These are phyloP conservation scores for Prunus mira DNA, from an alignment of 306 rosid genomes.

Conservation along the genomic window DNA sequence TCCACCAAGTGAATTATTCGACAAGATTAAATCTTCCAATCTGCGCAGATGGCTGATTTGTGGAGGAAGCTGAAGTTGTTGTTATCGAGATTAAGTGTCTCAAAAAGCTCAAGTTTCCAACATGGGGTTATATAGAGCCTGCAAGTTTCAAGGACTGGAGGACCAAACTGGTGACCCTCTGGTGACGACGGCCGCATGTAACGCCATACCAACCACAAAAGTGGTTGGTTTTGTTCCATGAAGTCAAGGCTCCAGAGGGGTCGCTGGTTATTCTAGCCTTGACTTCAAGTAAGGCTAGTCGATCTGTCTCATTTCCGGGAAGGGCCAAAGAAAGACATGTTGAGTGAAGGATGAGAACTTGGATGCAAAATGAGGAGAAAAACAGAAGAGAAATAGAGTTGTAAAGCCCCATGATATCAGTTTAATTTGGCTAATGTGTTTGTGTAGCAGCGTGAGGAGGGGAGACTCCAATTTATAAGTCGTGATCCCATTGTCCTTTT, in stretches of 20 bases:
- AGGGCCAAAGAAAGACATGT: background rate
- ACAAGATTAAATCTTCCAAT: background rate
- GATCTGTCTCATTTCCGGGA: conserved; percentile 7
- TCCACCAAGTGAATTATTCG: no score
- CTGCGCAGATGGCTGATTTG: background rate
- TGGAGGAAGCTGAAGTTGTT: background rate
- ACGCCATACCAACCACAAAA: background rate
- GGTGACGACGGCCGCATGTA: conserved; percentile 1
- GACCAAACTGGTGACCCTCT: background rate
- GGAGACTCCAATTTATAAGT: background rate
- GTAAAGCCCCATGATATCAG: background rate
- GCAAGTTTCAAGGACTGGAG: background rate
- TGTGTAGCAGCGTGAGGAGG: background rate
- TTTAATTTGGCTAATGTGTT: no score
- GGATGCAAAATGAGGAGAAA: background rate
- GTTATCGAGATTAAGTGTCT: no score
- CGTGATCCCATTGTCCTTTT: no score
- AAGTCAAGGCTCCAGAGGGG: background rate
- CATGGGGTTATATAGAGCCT: background rate
- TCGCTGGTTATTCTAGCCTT: conserved; percentile 2
- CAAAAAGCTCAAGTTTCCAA: no score
- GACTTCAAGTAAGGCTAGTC: background rate
- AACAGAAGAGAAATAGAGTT: background rate
- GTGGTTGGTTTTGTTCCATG: conserved; percentile 9
- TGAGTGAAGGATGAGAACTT: background rate